Percentiles rank a stretch among this genome's conserved stretches.
Conservation (phyloP, 257 asterid species). For the Capsicum baccatum region DNA sequence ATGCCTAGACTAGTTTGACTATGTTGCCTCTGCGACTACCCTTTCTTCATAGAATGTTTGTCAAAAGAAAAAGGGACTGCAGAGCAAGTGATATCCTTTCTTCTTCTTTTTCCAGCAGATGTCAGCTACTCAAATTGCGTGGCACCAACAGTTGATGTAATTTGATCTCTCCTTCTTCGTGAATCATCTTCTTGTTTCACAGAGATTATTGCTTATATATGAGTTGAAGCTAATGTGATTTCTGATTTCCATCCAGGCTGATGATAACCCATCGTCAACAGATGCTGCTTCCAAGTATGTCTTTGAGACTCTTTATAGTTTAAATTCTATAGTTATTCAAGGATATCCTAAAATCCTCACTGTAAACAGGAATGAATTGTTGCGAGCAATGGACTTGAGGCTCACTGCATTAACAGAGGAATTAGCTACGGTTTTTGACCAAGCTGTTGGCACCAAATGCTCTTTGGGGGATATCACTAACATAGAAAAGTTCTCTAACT, state of each 20-base stretch:
- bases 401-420: slow-evolving; percentile 70
- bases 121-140: slow-evolving; percentile 4
- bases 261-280: slow-evolving; percentile 41
- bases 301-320: slow-evolving; percentile 29
- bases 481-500: slow-evolving; percentile 64
- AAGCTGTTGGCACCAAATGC: slow-evolving; percentile 59
- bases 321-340: slow-evolving; percentile 3
- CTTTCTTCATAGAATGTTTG: neutral
- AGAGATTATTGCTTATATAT: slow-evolving; percentile 7
- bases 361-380: slow-evolving; percentile 75
- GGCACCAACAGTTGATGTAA: slow-evolving; percentile 22
- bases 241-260: slow-evolving; percentile 59
- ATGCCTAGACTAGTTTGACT: neutral
- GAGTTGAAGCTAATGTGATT: slow-evolving; percentile 24
- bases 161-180: neutral
- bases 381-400: slow-evolving; percentile 88
- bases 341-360: slow-evolving; percentile 36
- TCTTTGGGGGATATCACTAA: slow-evolving; percentile 62
- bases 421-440: slow-evolving; percentile 63
- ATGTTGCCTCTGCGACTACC: neutral
- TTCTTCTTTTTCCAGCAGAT: neutral
- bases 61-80: neutral
- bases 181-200: slow-evolving; percentile 6
- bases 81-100: neutral
- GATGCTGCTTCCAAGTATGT: slow-evolving; percentile 90